phyloP scores from a whole-genome alignment of 139 green algal genomes.

The Closterium sp. region DNA sequence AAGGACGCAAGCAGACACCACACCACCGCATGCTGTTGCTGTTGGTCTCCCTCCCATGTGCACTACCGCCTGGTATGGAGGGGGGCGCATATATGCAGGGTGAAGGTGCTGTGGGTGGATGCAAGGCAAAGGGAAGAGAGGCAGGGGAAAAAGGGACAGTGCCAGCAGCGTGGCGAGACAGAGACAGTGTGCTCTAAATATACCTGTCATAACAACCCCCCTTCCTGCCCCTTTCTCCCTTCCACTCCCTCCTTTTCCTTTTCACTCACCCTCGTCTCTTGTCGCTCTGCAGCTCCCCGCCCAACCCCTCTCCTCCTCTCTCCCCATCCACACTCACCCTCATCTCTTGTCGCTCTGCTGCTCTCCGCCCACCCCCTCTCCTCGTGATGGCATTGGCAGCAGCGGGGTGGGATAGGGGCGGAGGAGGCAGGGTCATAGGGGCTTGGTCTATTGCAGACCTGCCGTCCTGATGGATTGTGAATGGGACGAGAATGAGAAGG shows the following conservation, averaged over 20 bases:
- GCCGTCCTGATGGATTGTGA: not conserved
- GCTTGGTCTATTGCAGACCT: not conserved
- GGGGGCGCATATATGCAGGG: no score
- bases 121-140: no score
- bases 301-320: not conserved
- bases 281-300: not conserved
- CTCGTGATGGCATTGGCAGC: not conserved
- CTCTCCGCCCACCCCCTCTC: not conserved
- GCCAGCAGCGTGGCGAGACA: no score
- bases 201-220: no score
- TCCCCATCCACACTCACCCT: not conserved
- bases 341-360: not conserved
- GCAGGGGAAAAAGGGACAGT: no score
- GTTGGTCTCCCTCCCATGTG: no score
- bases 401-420: not conserved
- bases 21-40: no score
- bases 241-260: not conserved
- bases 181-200: no score
- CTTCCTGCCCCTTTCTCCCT: not conserved
- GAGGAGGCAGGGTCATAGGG: not conserved
- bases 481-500: no score
- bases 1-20: no score
- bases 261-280: not conserved
- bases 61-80: no score
- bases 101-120: no score